A percentile compares a stretch with the other conserved stretches of the same genome.
Conservation (phyloP, 345 rosid species). For the Iberis pinnata region DNA sequence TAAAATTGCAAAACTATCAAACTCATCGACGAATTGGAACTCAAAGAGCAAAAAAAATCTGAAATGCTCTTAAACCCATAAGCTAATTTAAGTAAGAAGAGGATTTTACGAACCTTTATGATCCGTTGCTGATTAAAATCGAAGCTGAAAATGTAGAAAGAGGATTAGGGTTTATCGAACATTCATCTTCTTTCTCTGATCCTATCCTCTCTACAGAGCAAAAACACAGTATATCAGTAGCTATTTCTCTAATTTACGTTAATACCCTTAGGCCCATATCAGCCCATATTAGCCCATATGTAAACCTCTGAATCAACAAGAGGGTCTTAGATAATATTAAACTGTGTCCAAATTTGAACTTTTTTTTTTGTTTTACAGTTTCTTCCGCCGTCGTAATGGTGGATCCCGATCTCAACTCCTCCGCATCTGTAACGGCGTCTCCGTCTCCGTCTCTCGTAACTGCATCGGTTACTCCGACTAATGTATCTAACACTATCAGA, state of each 20-base stretch:
- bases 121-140: not conserved
- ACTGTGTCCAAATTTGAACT: not conserved
- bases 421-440: constrained; percentile 16
- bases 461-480: not conserved
- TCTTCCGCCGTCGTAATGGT: constrained; percentile 21
- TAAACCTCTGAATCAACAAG: no score
- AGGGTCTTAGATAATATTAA: no score
- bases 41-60: constrained; percentile 1
- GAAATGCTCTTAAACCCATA: not conserved
- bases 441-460: constrained; percentile 14
- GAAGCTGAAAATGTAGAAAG: not conserved
- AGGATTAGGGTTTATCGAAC: constrained; percentile 20
- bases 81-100: not conserved
- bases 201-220: constrained; percentile 17
- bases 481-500: not conserved
- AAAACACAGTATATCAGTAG: not conserved
- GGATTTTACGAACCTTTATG: constrained; percentile 7
- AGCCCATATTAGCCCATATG: not conserved
- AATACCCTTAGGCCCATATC: not conserved
- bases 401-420: constrained; percentile 22
- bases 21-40: constrained; percentile 2
- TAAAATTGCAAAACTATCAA: constrained; percentile 2
- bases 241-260: not conserved
- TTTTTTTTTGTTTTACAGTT: not conserved
- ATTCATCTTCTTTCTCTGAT: constrained; percentile 16